Percentiles rank a stretch among this genome's conserved stretches.
phyloP scores from a whole-genome alignment of 106 monocot genomes.

The Dendrobium nobile region DNA sequence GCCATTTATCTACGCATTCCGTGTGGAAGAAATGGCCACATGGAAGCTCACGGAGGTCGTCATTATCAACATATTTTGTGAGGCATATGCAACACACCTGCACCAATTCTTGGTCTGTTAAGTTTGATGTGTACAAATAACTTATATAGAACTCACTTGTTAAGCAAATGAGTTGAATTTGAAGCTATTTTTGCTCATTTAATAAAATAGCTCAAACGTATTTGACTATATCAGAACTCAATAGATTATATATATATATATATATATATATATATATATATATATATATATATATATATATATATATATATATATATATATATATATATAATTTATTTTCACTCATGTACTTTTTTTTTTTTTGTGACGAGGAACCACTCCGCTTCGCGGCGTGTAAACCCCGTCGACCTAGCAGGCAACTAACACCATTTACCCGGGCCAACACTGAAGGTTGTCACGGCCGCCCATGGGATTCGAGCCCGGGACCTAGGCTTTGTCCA shows the following conservation, averaged over 20 bases:
- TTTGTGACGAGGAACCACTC: too few relatives aligned
- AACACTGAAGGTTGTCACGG: too few relatives aligned
- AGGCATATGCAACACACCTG: slow-evolving; percentile 35
- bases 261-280: slow-evolving; percentile 4
- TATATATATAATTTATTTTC: neutral
- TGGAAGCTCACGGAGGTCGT: slow-evolving; percentile 23
- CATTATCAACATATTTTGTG: slow-evolving; percentile 13
- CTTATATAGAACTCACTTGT: neutral
- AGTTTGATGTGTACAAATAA: neutral
- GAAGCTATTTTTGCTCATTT: neutral
- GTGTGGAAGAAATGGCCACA: slow-evolving; percentile 27
- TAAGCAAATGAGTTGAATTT: neutral
- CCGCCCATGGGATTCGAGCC: too few relatives aligned
- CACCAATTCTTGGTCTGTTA: neutral
- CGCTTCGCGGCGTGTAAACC: too few relatives aligned
- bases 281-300: slow-evolving; percentile 4
- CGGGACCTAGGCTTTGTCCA: too few relatives aligned
- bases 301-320: neutral
- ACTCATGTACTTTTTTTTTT: neutral
- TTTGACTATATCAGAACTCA: neutral
- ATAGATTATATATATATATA: neutral
- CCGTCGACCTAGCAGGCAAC: too few relatives aligned
- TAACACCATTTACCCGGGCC: too few relatives aligned
- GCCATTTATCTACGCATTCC: slow-evolving; percentile 33
- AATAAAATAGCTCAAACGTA: neutral